Conservation (phyloP, 2,329 filamentous ascomycete genomes). For the Colletotrichum paranaense region DNA sequence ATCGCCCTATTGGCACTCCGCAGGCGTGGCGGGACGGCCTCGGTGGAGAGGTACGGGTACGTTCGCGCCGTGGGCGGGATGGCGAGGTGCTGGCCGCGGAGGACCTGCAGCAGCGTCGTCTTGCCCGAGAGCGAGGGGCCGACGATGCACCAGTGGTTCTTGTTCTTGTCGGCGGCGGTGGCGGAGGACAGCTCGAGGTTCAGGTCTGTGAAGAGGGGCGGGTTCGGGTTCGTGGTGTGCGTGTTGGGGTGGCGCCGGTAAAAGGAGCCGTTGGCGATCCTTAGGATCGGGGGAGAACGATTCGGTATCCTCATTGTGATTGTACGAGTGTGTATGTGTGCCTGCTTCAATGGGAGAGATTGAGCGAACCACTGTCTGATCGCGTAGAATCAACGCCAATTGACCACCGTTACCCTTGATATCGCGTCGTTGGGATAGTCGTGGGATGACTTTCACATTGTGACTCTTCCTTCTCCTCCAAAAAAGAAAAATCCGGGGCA, state of each 20-base stretch:
- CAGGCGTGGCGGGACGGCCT: constrained; percentile 66
- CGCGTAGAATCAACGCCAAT: not conserved
- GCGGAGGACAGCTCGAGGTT: constrained; percentile 76
- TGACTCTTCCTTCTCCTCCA: not conserved
- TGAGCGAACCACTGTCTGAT: not conserved
- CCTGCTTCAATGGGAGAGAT: not conserved
- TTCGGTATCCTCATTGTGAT: constrained; percentile 22
- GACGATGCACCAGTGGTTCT: constrained; percentile 84
- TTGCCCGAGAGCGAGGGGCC: constrained; percentile 83
- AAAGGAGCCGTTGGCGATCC: constrained; percentile 83
- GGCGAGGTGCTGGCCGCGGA: constrained; percentile 81
- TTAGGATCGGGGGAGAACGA: constrained; percentile 68
- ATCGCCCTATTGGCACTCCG: constrained; percentile 76
- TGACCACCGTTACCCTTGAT: not conserved
- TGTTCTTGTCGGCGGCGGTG: constrained; percentile 55
- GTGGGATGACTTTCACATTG: not conserved
- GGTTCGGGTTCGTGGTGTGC: constrained; percentile 66
- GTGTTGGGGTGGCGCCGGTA: constrained; percentile 77
- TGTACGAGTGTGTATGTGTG: too few species aligned
- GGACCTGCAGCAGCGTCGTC: constrained; percentile 83
- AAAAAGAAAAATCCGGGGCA: not conserved
- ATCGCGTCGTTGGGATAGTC: not conserved
- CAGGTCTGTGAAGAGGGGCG: constrained; percentile 78
- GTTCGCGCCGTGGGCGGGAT: constrained; percentile 80
- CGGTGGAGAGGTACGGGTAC: constrained; percentile 80